A percentile compares a stretch with the other conserved stretches of the same genome.
phyloP scores from a whole-genome alignment of 495 filamentous ascomycete genomes.

The Penicillium daleae region DNA sequence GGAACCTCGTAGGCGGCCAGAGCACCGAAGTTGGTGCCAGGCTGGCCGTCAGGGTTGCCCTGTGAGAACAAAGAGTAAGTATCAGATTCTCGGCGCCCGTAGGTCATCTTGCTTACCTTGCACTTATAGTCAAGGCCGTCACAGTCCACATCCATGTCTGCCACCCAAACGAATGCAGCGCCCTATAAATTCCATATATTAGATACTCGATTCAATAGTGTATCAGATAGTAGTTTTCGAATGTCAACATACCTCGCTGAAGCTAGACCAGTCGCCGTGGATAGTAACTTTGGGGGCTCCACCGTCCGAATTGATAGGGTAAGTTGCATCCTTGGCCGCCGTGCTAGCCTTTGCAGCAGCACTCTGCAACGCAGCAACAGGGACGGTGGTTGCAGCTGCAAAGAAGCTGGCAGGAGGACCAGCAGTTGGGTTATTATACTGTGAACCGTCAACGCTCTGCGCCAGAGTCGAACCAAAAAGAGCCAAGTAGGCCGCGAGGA shows the following conservation, averaged over 20 bases:
- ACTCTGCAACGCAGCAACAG: slow-evolving; percentile 30
- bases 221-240: neutral
- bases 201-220: neutral
- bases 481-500: slow-evolving; percentile 16
- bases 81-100: neutral
- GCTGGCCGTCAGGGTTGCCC: slow-evolving; percentile 42
- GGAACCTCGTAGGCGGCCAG: slow-evolving; percentile 45
- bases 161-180: slow-evolving; percentile 39
- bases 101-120: slow-evolving; percentile 19
- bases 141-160: slow-evolving; percentile 48
- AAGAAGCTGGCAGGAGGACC: slow-evolving; percentile 39
- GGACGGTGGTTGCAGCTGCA: slow-evolving; percentile 29
- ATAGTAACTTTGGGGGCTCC: slow-evolving; percentile 32
- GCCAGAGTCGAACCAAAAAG: slow-evolving; percentile 15
- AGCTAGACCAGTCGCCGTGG: slow-evolving; percentile 38
- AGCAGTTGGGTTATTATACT: slow-evolving; percentile 31
- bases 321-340: slow-evolving; percentile 30
- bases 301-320: slow-evolving; percentile 27
- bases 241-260: slow-evolving; percentile 24
- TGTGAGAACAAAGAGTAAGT: slow-evolving; percentile 12
- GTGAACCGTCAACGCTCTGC: slow-evolving; percentile 29
- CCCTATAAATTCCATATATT: slow-evolving; percentile 23
- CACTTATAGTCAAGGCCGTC: slow-evolving; percentile 42
- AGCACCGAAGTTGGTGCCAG: slow-evolving; percentile 41
- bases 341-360: slow-evolving; percentile 32